Evolutionary conservation across 129 eudicot genomes (phyloP), one percentile per base, ranked within the genome.

Genomic region (Chrysanthemum lavandulifolium): DNA sequence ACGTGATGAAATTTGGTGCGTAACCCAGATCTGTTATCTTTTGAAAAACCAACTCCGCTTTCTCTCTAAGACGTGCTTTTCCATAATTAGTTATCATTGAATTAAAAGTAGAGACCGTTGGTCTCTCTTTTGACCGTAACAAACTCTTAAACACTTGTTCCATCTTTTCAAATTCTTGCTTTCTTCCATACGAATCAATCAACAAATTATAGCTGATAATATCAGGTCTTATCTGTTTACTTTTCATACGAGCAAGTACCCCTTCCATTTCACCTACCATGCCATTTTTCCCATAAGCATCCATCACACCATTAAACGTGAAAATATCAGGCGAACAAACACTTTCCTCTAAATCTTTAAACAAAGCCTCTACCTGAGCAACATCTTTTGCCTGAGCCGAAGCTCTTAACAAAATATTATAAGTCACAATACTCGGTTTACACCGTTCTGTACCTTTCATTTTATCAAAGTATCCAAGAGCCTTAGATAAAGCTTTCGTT

Each of bases 251-350:
- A 6, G 93, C 0, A 63, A 94, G 91, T 36, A 88, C 81, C 15
- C 67, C 55, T 82, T 94, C 99, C 99, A 94, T 90, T 81, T 90
- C 97, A 73, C 77, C 73, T 52, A 94, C 86, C 99, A 90, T 87
- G 73, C 97, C 99, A 9, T 86, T 83, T 72, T 94, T 94, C 31
- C 98, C 97, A 71, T 94, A 94, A 15, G 89, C 98, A 80, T 90
- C 98, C 97, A 90, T 90, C 54, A 94, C 86, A 6, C 97, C 97
- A 25, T 94, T 94, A 72, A 86, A 90, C 2, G 99, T 94, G 84
- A 82, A 94, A 45, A 86, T 88, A 81, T 94, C 99, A 5, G 96
- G 89, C 9, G 86, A 83, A 11, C 83, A 69, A 25, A 86, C 79
- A 63, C 99, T 94, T 33, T 90, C 91, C 12, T 88, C 87, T 25